phyloP scores from a whole-genome alignment of 352 stramenopile species.

The Ophiocytium majus region DNA sequence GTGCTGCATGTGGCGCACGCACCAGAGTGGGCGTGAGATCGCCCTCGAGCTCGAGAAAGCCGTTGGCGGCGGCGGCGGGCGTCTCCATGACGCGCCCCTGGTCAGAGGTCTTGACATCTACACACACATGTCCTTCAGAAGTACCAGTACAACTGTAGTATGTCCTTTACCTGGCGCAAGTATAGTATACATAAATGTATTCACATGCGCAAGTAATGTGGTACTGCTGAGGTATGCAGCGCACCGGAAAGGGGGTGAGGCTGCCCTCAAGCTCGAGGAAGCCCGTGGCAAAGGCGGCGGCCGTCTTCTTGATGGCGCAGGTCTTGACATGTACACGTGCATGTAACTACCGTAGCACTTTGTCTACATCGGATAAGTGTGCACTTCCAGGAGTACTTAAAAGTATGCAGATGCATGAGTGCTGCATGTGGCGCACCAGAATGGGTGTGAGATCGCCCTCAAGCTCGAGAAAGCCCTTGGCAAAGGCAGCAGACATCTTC shows the following conservation, averaged over 20 bases:
- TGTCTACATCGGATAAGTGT: too few relatives aligned
- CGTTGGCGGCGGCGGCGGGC: conserved; percentile 97
- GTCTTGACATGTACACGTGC: too few relatives aligned
- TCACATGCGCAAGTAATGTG: too few relatives aligned
- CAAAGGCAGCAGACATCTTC: conserved; percentile 98
- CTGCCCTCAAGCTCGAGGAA: conserved; percentile 98
- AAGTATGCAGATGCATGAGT: too few relatives aligned
- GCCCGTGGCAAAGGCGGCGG: conserved; percentile 97
- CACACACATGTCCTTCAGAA: too few relatives aligned
- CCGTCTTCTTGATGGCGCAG: conserved; percentile 99
- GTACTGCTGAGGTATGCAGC: conserved; percentile 78
- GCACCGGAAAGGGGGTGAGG: conserved; percentile 93
- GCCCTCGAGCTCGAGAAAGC: conserved; percentile 95
- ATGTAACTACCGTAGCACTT: too few relatives aligned
- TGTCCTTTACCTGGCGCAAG: too few relatives aligned
- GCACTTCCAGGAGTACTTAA: too few relatives aligned
- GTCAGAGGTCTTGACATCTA: conserved; percentile 99
- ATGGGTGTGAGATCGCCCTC: conserved; percentile 98
- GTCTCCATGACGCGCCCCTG: conserved; percentile 99
- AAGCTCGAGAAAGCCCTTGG: conserved; percentile 97
- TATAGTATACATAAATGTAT: too few relatives aligned
- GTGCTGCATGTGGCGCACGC: too few relatives aligned
- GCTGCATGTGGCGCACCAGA: conserved; percentile 77
- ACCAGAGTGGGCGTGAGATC: conserved; percentile 97
- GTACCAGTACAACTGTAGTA: too few relatives aligned